These are phyloP conservation scores for Trichoderma aggressivum DNA, from an alignment of 2,329 filamentous ascomycete species.

Conservation along the genomic window DNA sequence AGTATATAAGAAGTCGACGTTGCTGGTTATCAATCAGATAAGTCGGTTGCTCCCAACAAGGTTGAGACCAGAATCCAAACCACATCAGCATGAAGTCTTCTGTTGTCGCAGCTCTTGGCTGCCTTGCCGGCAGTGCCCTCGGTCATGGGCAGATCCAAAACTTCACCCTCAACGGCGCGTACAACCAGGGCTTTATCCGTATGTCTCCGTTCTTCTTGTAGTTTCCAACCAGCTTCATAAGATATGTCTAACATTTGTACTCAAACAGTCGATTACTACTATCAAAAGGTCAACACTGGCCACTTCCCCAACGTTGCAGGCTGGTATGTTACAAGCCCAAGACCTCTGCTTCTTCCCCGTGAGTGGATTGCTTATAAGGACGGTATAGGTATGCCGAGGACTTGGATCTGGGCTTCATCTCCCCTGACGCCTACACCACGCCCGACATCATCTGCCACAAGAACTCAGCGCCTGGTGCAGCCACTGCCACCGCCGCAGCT, in stretches of 20 bases:
- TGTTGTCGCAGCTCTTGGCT: not conserved
- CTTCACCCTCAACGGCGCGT: constrained; percentile 1
- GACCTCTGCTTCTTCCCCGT: not conserved
- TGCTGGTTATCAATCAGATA: not conserved
- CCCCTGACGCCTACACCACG: constrained; percentile 41
- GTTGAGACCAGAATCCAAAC: not conserved
- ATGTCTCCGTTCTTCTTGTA: not conserved
- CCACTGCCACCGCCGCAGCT: constrained; percentile 41
- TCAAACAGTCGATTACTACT: constrained; percentile 11
- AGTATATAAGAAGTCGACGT: not conserved
- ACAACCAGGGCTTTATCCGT: constrained; percentile 13
- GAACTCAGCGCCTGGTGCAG: constrained; percentile 38
- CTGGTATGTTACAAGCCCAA: not conserved
- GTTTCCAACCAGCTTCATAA: not conserved
- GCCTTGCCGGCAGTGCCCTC: not conserved
- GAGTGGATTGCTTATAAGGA: not conserved
- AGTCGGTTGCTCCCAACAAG: not conserved
- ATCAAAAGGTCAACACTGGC: constrained; percentile 12
- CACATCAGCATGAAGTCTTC: not conserved
- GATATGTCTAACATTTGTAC: not conserved
- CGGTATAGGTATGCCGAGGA: constrained; percentile 1
- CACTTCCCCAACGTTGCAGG: constrained; percentile 9
- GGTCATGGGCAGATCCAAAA: constrained; percentile 11
- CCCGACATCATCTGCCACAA: constrained; percentile 50
- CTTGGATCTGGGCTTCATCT: constrained; percentile 40